Evolutionary conservation across 2,329 filamentous ascomycete genomes (phyloP), one percentile per base, ranked within the genome.

Genomic region (Cladosporium colombiae): DNA sequence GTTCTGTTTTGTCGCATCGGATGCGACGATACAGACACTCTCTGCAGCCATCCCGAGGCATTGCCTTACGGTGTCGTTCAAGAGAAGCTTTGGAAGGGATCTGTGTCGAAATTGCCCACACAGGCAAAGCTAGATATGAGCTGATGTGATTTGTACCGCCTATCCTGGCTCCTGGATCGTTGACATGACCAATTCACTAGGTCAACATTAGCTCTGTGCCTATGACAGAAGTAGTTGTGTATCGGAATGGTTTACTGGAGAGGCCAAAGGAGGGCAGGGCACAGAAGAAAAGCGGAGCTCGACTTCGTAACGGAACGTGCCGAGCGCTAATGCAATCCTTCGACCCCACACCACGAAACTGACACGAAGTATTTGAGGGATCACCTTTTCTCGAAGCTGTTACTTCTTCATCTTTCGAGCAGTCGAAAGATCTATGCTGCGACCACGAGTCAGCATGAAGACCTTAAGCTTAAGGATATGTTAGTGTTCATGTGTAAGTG

Each of bases 1-100:
- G 49, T 3, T 52, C 49, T 5, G 49, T 52, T 52, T 52, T 52
- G 25, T 52, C 49, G 49, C 49, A 52, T 14, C 49, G 49, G 5
- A 52, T 52, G 13, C 49, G 49, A 29, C 49, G 49, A 52, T 52
- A 52, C 2, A 52, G 49, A 52, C 49, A 52, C 49, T 52, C 49
- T 18, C 49, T 52, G 49, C 49, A 52, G 25, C 49, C 49, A 5
- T 52, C 49, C 29, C 49, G 49, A 29, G 49, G 49, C 49, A 52
- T 52, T 18, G 49, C 25, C n/a, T 52, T 18, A 52, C 25, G 25
- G 23, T 27, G 49, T n/a, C 23, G 4, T 5, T 29, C 29, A 14
- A 29, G 0, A 18, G 49, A 18, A 52, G 23, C 23, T 52, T 52
- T 52, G 23, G 8, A 2, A 11, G 27, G 23, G 40, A n/a, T 3